These are phyloP conservation scores for Apiospora koreana DNA, from an alignment of 2,329 filamentous ascomycete genomes.

Conservation along the genomic window DNA sequence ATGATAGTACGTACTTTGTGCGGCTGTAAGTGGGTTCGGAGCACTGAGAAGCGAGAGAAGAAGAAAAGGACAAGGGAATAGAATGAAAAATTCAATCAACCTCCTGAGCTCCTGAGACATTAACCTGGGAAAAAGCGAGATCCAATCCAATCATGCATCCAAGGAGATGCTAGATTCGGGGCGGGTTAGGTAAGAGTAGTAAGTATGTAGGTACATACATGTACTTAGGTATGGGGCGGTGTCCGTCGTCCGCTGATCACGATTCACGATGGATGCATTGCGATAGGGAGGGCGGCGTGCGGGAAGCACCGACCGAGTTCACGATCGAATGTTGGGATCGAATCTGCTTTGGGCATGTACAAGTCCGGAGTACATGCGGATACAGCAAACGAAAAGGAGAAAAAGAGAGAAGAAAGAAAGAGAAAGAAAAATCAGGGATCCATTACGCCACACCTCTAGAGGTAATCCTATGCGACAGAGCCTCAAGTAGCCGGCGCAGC, in stretches of 20 bases:
- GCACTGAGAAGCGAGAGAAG: neutral
- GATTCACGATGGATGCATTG: neutral
- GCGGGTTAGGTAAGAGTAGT: neutral
- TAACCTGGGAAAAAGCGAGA: neutral
- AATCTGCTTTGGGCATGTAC: neutral
- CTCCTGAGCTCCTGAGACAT: neutral
- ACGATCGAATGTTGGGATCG: neutral
- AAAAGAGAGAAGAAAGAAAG: too few relatives aligned
- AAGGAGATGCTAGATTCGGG: neutral
- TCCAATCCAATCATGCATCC: neutral
- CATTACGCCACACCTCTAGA: neutral
- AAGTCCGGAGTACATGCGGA: neutral
- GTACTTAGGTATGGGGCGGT: neutral
- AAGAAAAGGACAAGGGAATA: neutral
- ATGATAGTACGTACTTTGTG: neutral
- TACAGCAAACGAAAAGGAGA: neutral
- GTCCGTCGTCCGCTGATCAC: neutral
- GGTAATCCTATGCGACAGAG: neutral
- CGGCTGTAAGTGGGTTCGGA: neutral
- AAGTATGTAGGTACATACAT: too few relatives aligned
- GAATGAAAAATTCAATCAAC: neutral
- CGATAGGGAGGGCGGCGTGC: neutral
- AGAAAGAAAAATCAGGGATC: too few relatives aligned
- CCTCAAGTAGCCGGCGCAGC: slow-evolving; percentile 1
- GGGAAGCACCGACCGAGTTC: neutral